Evolutionary conservation across 805 yeast genomes (phyloP).

Genomic region (Kazachstania psychrophila): DNA sequence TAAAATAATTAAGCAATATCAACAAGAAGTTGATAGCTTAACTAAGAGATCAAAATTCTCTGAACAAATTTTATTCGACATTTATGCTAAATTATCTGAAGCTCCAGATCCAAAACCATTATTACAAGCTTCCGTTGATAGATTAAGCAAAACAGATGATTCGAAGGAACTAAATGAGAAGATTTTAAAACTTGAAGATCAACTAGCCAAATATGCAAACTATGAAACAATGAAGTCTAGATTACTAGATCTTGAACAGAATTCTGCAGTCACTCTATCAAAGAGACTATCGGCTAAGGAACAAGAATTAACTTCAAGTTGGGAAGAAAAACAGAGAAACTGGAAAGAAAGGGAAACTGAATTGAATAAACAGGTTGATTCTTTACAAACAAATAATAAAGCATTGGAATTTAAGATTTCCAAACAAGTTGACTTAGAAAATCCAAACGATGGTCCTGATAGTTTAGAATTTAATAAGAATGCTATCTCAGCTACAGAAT

Average conservation of each 20-base stretch:
- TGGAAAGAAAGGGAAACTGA: slow-evolving; percentile 55
- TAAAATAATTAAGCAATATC: slow-evolving; percentile 64
- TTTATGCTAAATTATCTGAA: slow-evolving; percentile 71
- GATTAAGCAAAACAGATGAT: slow-evolving; percentile 48
- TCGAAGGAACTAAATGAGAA: slow-evolving; percentile 44
- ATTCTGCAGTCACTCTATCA: slow-evolving; percentile 45
- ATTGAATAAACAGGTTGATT: slow-evolving; percentile 41
- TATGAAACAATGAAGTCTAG: slow-evolving; percentile 66
- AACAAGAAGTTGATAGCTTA: slow-evolving; percentile 75
- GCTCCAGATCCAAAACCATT: slow-evolving; percentile 90
- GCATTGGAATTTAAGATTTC: slow-evolving; percentile 64
- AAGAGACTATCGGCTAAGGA: slow-evolving; percentile 59
- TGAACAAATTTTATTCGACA: slow-evolving; percentile 63
- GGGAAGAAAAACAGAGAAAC: slow-evolving; percentile 65
- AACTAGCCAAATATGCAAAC: slow-evolving; percentile 58
- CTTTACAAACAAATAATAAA: slow-evolving; percentile 46
- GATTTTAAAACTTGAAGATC: slow-evolving; percentile 43
- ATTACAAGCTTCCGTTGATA: slow-evolving; percentile 58
- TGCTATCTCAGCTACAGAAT: slow-evolving; percentile 31
- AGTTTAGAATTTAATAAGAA: slow-evolving; percentile 14
- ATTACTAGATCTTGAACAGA: slow-evolving; percentile 50
- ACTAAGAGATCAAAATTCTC: slow-evolving; percentile 68
- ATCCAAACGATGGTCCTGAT: slow-evolving; percentile 27
- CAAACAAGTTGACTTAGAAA: slow-evolving; percentile 39
- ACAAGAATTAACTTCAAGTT: slow-evolving; percentile 53